phyloP scores from a whole-genome alignment of 116 monocot genomes.

The Dioscorea cayenensis region DNA sequence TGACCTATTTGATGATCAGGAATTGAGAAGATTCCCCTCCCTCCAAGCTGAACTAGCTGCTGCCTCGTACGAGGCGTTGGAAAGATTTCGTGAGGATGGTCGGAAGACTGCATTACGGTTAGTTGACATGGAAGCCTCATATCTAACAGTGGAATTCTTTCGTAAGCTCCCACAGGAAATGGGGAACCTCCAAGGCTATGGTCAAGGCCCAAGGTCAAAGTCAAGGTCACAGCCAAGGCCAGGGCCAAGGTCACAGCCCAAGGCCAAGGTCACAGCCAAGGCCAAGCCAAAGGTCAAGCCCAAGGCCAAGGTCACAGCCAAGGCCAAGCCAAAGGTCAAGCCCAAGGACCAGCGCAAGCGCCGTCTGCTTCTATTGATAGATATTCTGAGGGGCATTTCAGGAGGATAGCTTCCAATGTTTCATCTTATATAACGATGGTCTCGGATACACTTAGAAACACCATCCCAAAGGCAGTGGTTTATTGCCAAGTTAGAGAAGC shows the following conservation, averaged over 20 bases:
- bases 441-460: conserved; percentile 38
- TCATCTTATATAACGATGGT: conserved; percentile 45
- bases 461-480: conserved; percentile 45
- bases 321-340: too few species aligned
- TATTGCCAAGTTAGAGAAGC: conserved; percentile 60
- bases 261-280: too few species aligned
- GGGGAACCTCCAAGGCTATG: conserved; percentile 42
- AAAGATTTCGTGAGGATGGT: conserved; percentile 70
- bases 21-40: conserved; percentile 68
- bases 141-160: conserved; percentile 91
- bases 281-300: too few species aligned
- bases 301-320: too few species aligned
- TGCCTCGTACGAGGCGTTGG: conserved; percentile 59
- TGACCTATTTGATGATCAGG: conserved; percentile 25
- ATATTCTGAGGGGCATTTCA: conserved; percentile 57
- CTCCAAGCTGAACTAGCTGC: conserved; percentile 66
- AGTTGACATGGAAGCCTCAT: conserved; percentile 89
- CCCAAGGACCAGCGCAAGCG: too few species aligned
- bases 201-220: too few species aligned
- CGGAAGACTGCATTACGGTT: conserved; percentile 67
- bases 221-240: too few species aligned
- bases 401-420: conserved; percentile 57
- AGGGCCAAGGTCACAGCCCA: too few species aligned
- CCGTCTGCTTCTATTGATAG: conserved; percentile 33
- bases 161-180: conserved; percentile 84